Conservation (phyloP, 768 basidiomycete species). For the Hypholoma fasciculare region DNA sequence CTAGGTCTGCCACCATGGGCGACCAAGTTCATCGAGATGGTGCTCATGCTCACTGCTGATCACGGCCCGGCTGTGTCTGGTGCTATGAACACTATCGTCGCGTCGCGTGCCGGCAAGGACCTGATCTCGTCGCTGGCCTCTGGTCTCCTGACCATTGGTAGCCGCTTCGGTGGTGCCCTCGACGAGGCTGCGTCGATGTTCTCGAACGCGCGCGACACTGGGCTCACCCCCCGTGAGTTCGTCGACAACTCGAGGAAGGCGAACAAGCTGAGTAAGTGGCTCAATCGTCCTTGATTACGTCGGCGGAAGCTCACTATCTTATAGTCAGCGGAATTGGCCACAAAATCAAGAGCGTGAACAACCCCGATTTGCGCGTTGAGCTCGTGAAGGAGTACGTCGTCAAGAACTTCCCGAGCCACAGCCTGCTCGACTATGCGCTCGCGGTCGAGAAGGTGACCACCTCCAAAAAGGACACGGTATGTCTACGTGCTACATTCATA, state of each 20-base stretch:
- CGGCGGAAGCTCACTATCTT: conserved; percentile 3
- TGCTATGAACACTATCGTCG: conserved; percentile 99
- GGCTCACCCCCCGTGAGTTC: conserved; percentile 96
- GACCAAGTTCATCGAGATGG: conserved; percentile 99
- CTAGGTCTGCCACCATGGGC: conserved; percentile 82
- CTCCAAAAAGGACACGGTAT: conserved; percentile 92
- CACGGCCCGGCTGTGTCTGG: conserved; percentile 97
- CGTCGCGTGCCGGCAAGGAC: conserved; percentile 98
- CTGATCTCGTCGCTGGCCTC: conserved; percentile 95
- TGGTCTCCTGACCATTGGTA: conserved; percentile 96
- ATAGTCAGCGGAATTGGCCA: conserved; percentile 96
- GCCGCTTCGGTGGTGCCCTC: conserved; percentile 97
- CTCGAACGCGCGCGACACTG: conserved; percentile 86
- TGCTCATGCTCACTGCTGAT: conserved; percentile 98
- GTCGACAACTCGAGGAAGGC: conserved; percentile 92
- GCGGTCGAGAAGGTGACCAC: conserved; percentile 98
- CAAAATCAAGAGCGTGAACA: conserved; percentile 99
- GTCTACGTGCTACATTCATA: conserved; percentile 17
- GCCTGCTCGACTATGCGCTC: conserved; percentile 90
- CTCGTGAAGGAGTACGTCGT: conserved; percentile 93
- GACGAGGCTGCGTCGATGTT: conserved; percentile 98
- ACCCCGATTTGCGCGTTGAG: conserved; percentile 91
- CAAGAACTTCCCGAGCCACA: conserved; percentile 96
- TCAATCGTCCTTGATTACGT: conserved; percentile 26
- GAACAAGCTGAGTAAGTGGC: conserved; percentile 78